These are phyloP conservation scores for Suillus plorans DNA, from an alignment of 768 basidiomycete species.

Conservation along the genomic window DNA sequence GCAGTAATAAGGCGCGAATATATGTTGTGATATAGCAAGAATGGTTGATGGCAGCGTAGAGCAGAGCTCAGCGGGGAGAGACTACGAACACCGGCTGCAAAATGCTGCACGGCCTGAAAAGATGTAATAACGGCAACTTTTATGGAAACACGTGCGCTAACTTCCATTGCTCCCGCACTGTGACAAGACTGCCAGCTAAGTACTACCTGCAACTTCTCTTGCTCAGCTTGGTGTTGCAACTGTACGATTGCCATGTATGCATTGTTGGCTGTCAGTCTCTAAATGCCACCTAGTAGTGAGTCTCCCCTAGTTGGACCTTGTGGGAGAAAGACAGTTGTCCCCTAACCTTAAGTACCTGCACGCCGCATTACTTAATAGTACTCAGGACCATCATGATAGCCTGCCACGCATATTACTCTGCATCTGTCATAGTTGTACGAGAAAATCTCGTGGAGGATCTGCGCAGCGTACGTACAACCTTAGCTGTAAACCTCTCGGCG, in stretches of 20 bases:
- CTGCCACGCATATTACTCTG: not conserved
- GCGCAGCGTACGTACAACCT: not conserved
- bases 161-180: not conserved
- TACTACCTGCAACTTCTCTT: not conserved
- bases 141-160: not conserved
- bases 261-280: not conserved
- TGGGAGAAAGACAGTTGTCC: not conserved
- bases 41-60: not conserved
- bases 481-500: not conserved
- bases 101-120: not conserved
- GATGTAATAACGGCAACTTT: not conserved
- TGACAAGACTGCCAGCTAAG: too few relatives aligned
- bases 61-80: not conserved
- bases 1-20: not conserved
- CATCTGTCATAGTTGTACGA: not conserved
- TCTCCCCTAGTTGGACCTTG: not conserved
- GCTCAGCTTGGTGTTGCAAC: not conserved
- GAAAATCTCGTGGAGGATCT: not conserved
- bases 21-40: not conserved
- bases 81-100: not conserved
- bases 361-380: too few relatives aligned
- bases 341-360: not conserved
- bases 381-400: too few relatives aligned
- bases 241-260: not conserved
- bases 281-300: not conserved